Evolutionary conservation across 2,329 filamentous ascomycete genomes (phyloP).

Genomic region (Aspergillus brasiliensis): DNA sequence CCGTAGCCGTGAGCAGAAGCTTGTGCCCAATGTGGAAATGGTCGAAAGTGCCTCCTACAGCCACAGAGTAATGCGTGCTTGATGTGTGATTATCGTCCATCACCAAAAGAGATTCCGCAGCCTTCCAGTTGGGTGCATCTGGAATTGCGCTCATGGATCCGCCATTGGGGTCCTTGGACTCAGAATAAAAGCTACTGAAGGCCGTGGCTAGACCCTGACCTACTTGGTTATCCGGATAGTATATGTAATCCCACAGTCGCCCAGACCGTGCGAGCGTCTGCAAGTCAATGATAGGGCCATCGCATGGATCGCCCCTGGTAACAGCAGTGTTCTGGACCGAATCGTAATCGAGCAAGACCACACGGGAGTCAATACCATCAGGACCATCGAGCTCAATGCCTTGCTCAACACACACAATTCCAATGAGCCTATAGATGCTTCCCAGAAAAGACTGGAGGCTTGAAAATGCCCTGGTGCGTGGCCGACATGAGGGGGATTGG

Average conservation of each 20-base stretch:
- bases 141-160: constrained; percentile 26
- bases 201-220: constrained; percentile 31
- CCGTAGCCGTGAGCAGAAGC: constrained; percentile 85
- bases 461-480: constrained; percentile 63
- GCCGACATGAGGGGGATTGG: constrained; percentile 51
- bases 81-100: constrained; percentile 22
- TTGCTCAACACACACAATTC: constrained; percentile 67
- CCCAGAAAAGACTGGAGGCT: constrained; percentile 74
- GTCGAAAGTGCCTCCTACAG: constrained; percentile 92
- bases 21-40: constrained; percentile 96
- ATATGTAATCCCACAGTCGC: constrained; percentile 36
- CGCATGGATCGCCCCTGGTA: constrained; percentile 18
- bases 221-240: constrained; percentile 30
- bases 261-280: constrained; percentile 48
- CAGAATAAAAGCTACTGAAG: constrained; percentile 37
- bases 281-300: constrained; percentile 56
- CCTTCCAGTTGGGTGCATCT: constrained; percentile 24
- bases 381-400: constrained; percentile 65
- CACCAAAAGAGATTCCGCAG: constrained; percentile 24
- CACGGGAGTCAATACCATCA: constrained; percentile 72
- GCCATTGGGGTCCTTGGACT: constrained; percentile 21
- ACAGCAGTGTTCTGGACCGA: constrained; percentile 30
- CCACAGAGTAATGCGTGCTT: constrained; percentile 62
- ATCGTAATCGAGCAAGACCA: constrained; percentile 71
- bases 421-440: constrained; percentile 75